These are phyloP conservation scores for Leptographium lundbergii DNA, from an alignment of 2,329 filamentous ascomycete genomes.

Conservation along the genomic window DNA sequence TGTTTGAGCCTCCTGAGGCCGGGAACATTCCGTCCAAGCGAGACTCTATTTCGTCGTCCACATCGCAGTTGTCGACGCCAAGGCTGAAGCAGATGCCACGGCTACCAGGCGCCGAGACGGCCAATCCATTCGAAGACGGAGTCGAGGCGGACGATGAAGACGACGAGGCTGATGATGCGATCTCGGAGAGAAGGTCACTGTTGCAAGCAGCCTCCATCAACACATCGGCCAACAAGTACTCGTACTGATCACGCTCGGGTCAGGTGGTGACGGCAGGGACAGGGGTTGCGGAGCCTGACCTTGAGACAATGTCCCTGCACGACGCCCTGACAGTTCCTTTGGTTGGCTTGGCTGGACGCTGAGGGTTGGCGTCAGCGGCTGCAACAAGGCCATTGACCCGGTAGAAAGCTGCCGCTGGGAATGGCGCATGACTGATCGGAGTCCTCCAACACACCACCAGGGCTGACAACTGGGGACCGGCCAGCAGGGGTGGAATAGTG, in stretches of 20 bases:
- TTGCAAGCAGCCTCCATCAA: constrained; percentile 11
- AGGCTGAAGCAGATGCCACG: neutral
- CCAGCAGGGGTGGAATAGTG: neutral
- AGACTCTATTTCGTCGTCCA: neutral
- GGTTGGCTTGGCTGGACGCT: constrained; percentile 24
- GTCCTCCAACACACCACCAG: neutral
- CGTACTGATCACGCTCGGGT: constrained; percentile 27
- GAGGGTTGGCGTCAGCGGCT: constrained; percentile 25
- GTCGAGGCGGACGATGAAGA: constrained; percentile 11
- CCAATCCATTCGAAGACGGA: neutral
- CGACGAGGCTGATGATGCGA: constrained; percentile 12
- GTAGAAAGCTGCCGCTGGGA: constrained; percentile 22
- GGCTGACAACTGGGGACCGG: neutral
- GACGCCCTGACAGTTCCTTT: neutral
- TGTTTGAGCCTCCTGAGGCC: constrained; percentile 21
- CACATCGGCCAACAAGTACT: neutral
- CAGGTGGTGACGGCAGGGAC: neutral
- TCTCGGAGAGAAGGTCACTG: constrained; percentile 20
- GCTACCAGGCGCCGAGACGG: neutral
- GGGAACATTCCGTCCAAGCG: neutral
- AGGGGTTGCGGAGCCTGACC: neutral
- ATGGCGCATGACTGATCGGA: constrained; percentile 17
- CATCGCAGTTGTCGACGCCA: neutral
- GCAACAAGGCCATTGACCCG: constrained; percentile 18
- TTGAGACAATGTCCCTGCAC: neutral